A percentile compares a stretch with the other conserved stretches of the same genome.
Evolutionary conservation across 805 yeast species (phyloP).

Genomic region (Candida silvatica): DNA sequence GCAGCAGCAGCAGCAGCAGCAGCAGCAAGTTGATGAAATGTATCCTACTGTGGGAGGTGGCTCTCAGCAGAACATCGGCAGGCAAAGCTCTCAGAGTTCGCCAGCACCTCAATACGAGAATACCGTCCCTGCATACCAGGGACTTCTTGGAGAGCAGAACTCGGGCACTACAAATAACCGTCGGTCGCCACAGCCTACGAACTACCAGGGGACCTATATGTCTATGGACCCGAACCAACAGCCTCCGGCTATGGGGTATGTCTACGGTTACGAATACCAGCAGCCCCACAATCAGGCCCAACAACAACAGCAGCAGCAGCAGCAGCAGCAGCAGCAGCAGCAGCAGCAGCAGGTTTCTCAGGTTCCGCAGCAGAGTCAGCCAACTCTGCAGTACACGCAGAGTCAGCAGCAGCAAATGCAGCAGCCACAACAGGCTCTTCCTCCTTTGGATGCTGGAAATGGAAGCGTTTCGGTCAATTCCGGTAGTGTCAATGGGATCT

Average conservation of each 20-base stretch:
- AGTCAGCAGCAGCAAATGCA: slow-evolving; percentile 4
- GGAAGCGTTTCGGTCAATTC: no score
- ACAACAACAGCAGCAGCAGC: neutral
- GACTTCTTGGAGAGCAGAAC: no score
- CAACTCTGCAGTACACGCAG: neutral
- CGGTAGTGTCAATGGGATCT: slow-evolving; percentile 23
- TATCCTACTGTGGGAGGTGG: neutral
- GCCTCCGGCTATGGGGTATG: slow-evolving; percentile 13
- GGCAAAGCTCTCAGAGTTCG: no score
- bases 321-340: slow-evolving; percentile 10
- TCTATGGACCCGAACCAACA: slow-evolving; percentile 5
- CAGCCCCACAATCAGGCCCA: slow-evolving; percentile 10
- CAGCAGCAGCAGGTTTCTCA: slow-evolving; percentile 4
- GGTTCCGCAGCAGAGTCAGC: slow-evolving; percentile 2
- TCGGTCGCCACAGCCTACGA: neutral
- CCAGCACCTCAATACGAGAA: no score
- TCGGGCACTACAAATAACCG: no score
- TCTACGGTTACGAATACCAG: slow-evolving; percentile 9
- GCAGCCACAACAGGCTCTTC: slow-evolving; percentile 4
- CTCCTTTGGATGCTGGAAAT: slow-evolving; percentile 14
- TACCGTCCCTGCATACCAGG: no score
- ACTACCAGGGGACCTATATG: slow-evolving; percentile 4
- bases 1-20: neutral
- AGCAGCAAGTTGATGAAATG: neutral
- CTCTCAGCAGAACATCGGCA: neutral